Percentiles rank a stretch among this genome's conserved stretches.
Evolutionary conservation across 23 red algal species (phyloP).

Genomic region (Gracilaria gracilis): DNA sequence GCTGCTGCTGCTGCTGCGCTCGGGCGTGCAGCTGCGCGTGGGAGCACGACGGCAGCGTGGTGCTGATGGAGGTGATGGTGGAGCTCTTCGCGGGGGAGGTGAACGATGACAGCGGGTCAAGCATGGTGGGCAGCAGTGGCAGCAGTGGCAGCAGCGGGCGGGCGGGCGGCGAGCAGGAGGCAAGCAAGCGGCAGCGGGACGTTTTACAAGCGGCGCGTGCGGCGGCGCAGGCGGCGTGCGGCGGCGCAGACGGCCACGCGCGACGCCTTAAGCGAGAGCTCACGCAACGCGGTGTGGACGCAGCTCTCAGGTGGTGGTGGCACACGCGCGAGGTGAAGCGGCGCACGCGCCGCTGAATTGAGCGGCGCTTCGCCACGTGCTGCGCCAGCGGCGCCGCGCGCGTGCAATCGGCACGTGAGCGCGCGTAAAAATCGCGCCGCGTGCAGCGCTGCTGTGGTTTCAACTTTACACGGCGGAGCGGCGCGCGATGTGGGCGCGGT

Average conservation of each 20-base stretch:
- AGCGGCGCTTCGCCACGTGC: not conserved
- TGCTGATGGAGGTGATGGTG: slow-evolving; percentile 31
- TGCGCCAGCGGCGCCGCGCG: not conserved
- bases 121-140: not conserved
- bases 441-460: no score
- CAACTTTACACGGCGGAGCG: not conserved
- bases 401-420: not conserved
- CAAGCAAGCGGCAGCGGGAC: no score
- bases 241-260: no score
- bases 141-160: no score
- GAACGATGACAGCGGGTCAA: not conserved
- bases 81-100: not conserved
- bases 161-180: no score
- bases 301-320: no score
- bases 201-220: no score
- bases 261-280: no score
- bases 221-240: no score
- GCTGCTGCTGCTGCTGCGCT: no score
- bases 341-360: not conserved
- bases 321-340: no score
- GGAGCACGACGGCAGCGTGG: not conserved
- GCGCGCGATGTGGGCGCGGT: not conserved
- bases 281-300: no score
- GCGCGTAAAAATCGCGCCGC: not conserved
- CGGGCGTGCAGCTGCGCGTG: not conserved